Evolutionary conservation across 371 early-diverging fungal species (phyloP).

Genomic region (Furculomyces boomerangus): DNA sequence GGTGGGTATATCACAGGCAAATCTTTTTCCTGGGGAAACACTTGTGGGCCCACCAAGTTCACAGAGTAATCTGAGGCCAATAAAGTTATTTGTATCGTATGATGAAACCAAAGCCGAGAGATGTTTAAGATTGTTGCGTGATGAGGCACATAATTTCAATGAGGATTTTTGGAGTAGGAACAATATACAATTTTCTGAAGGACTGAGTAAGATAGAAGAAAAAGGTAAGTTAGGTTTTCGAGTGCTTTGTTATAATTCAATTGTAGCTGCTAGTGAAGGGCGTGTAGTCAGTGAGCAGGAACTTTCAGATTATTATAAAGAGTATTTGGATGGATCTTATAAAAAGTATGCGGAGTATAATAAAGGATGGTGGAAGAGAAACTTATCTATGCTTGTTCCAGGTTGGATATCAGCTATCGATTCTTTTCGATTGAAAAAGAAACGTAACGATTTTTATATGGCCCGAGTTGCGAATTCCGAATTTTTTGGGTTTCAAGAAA

Average conservation of each 20-base stretch:
- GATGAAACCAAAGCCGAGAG: constrained; percentile 37
- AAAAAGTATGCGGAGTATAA: constrained; percentile 59
- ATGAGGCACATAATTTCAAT: constrained; percentile 38
- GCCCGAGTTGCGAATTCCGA: constrained; percentile 9
- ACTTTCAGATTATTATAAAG: constrained; percentile 55
- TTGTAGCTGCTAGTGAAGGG: constrained; percentile 10
- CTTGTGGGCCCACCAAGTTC: constrained; percentile 51
- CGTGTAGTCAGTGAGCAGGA: constrained; percentile 43
- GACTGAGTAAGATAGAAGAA: constrained; percentile 43
- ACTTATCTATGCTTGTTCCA: constrained; percentile 42
- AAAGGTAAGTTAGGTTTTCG: constrained; percentile 20
- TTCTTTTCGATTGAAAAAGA: constrained; percentile 4
- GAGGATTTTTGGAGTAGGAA: constrained; percentile 59
- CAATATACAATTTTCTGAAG: constrained; percentile 41
- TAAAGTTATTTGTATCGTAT: constrained; percentile 35
- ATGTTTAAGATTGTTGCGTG: constrained; percentile 32
- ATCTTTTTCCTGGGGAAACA: constrained; percentile 18
- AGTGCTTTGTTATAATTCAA: not conserved
- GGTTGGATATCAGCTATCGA: constrained; percentile 32
- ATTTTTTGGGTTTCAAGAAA: constrained; percentile 5
- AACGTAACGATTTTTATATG: constrained; percentile 3
- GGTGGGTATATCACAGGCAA: constrained; percentile 2
- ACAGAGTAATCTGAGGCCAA: constrained; percentile 47
- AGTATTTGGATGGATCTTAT: constrained; percentile 50
- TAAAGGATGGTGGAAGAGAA: constrained; percentile 51